A percentile compares a stretch with the other conserved stretches of the same genome.
Conservation (phyloP, 495 filamentous ascomycete species). For the Xylaria palmicola region DNA sequence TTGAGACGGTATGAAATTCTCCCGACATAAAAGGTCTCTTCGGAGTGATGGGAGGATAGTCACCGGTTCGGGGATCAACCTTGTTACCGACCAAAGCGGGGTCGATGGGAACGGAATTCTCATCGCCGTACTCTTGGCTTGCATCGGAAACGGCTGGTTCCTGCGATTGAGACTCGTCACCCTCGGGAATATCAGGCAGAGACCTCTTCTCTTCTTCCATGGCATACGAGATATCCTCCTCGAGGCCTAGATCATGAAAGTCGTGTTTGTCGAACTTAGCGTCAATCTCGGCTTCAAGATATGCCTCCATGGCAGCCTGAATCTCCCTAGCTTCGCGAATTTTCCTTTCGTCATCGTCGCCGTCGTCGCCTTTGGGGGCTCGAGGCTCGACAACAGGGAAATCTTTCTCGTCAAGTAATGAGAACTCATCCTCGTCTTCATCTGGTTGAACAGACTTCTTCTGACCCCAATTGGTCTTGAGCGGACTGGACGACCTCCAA, state of each 20-base stretch:
- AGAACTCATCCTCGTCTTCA: slow-evolving; percentile 32
- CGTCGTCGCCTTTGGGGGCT: slow-evolving; percentile 51
- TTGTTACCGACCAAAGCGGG: slow-evolving; percentile 37
- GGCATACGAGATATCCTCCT: slow-evolving; percentile 48
- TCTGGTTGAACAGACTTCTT: slow-evolving; percentile 30
- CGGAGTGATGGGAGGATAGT: slow-evolving; percentile 36
- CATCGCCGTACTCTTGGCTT: slow-evolving; percentile 63
- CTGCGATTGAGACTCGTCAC: slow-evolving; percentile 15
- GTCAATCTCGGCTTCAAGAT: slow-evolving; percentile 32
- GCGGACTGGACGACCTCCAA: slow-evolving; percentile 48
- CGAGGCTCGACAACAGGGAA: slow-evolving; percentile 24
- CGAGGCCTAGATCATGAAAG: slow-evolving; percentile 37
- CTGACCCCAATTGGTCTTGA: slow-evolving; percentile 30
- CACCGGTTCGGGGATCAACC: slow-evolving; percentile 1
- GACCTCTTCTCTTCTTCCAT: slow-evolving; percentile 55
- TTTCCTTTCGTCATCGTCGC: slow-evolving; percentile 60
- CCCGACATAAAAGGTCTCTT: slow-evolving; percentile 24
- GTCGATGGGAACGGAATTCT: slow-evolving; percentile 58
- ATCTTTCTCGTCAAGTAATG: slow-evolving; percentile 20
- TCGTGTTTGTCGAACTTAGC: slow-evolving; percentile 34
- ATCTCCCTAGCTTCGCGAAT: slow-evolving; percentile 35
- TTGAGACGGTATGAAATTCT: slow-evolving; percentile 61
- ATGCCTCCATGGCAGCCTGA: slow-evolving; percentile 34
- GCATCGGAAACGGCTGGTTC: slow-evolving; percentile 54
- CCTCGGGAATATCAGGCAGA: slow-evolving; percentile 30